phyloP scores from a whole-genome alignment of 2,329 filamentous ascomycete species.

The Triangularia verruculosa region DNA sequence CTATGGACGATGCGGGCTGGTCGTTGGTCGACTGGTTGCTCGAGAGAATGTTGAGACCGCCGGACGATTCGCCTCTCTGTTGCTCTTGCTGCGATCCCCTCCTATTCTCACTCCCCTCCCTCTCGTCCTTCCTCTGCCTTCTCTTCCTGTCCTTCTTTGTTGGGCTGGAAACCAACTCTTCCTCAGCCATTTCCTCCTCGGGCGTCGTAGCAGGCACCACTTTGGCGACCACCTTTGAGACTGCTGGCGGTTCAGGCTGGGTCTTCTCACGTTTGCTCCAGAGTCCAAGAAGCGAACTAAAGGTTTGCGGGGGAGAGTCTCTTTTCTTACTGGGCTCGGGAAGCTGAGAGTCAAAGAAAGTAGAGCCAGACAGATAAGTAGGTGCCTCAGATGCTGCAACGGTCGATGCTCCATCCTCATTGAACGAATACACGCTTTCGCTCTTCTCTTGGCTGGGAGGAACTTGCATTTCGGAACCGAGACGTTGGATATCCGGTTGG shows the following conservation, averaged over 20 bases:
- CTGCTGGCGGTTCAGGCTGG: background rate
- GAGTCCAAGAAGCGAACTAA: conserved; percentile 14
- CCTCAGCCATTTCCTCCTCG: background rate
- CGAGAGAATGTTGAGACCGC: background rate
- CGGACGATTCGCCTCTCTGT: background rate
- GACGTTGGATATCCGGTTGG: conserved; percentile 8
- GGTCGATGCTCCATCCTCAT: conserved; percentile 25
- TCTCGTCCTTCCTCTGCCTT: conserved; percentile 31
- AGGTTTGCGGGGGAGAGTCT: conserved; percentile 16
- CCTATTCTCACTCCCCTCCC: conserved; percentile 26
- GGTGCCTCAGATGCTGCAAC: conserved; percentile 25
- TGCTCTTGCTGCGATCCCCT: background rate
- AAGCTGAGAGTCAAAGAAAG: conserved; percentile 21
- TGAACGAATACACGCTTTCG: conserved; percentile 24
- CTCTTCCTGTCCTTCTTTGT: conserved; percentile 1
- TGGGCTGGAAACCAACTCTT: background rate
- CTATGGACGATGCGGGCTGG: conserved; percentile 3
- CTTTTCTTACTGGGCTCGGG: conserved; percentile 14
- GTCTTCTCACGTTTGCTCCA: background rate
- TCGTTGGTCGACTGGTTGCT: background rate
- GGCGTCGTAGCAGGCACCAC: background rate
- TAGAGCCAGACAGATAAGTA: conserved; percentile 25
- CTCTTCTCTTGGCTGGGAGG: conserved; percentile 8
- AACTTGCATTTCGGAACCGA: conserved; percentile 7
- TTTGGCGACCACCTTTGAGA: background rate